Evolutionary conservation across 2,329 filamentous ascomycete genomes (phyloP), one percentile per base, ranked within the genome.

Genomic region (Aureobasidium sp.): DNA sequence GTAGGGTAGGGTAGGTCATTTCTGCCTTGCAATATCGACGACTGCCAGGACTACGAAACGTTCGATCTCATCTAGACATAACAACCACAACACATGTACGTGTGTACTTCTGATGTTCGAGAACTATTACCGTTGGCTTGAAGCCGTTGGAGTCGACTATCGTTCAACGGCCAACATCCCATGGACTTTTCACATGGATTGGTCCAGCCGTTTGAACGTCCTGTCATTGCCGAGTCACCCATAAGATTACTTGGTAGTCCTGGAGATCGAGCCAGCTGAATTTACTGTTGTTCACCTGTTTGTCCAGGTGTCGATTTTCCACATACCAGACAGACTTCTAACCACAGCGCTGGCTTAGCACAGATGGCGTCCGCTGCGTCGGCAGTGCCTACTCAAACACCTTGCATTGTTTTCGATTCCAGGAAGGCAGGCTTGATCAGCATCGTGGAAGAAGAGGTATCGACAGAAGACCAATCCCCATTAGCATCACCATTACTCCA

Each of bases 101-200:
- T 25, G 11, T 42, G 19, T 33, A 17, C 23, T 19, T 25, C 9
- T 6, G 13, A 37, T 17, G 8, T 25, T 57, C 53, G 40, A 55
- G 38, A 55, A 55, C 27, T 33, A 21, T 23, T 40, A 13, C 53
- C 53, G 53, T 57, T 57, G 29, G 19, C 15, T 45, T 2, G 7
- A 17, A 42, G 33, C 53, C 53, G 53, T 57, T 57, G 15, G 11
- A 43, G 25, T 25, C 13, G 27, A 57, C 53, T 57, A 57, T 57
- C 53, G 37, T 40, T 4, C 9, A 57, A 57, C 40, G 53, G 37
- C 27, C 53, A 57, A 45, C 27, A 43, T 45, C 31, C 23, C 53
- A 57, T 37, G 53, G 46, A 57, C 53, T 57, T n/a, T 23, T 57
- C 19, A 35, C 25, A 57, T 45, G 29, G 53, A 37, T 46, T 46